Percentiles rank a stretch among this genome's conserved stretches.
Evolutionary conservation across 192 early-diverging fungal genomes (phyloP).

Genomic region (Allomyces javanicus): DNA sequence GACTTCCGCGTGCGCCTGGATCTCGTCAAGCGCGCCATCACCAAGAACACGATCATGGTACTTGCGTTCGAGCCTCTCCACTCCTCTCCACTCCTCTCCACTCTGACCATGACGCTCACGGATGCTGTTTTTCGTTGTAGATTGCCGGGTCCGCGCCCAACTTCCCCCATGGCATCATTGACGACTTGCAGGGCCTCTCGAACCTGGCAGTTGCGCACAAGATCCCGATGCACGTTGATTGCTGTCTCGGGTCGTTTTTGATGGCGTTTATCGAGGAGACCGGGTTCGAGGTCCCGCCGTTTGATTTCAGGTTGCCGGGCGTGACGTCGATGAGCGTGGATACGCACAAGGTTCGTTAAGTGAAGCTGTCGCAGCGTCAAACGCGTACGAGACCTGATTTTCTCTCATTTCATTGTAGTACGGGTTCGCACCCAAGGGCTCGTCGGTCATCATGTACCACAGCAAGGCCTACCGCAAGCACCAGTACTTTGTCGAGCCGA

Average conservation of each 20-base stretch:
- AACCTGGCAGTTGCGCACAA: slow-evolving; percentile 56
- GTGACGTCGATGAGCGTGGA: slow-evolving; percentile 92
- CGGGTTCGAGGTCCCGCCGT: slow-evolving; percentile 52
- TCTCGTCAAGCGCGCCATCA: slow-evolving; percentile 59
- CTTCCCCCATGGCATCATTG: slow-evolving; percentile 83
- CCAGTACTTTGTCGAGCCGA: slow-evolving; percentile 78
- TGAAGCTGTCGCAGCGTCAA: background rate
- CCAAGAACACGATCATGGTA: slow-evolving; percentile 74
- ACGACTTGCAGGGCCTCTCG: slow-evolving; percentile 67
- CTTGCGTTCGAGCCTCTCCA: background rate
- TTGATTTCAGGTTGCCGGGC: slow-evolving; percentile 77
- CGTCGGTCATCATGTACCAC: slow-evolving; percentile 81
- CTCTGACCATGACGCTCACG: no score
- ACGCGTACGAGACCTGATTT: slow-evolving; percentile 1
- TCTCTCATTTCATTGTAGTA: slow-evolving; percentile 23
- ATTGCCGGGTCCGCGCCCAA: slow-evolving; percentile 78
- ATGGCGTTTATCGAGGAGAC: slow-evolving; percentile 86
- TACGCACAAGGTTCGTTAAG: slow-evolving; percentile 56
- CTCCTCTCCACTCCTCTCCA: slow-evolving; percentile 1
- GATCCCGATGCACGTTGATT: slow-evolving; percentile 84
- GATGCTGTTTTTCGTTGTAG: slow-evolving; percentile 7
- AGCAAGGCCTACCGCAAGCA: slow-evolving; percentile 56
- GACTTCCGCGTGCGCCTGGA: slow-evolving; percentile 58
- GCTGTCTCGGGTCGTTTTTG: slow-evolving; percentile 88
- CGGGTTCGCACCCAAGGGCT: slow-evolving; percentile 97